Conservation (phyloP, 1,284 basidiomycete species). For the Pascua sp. region DNA sequence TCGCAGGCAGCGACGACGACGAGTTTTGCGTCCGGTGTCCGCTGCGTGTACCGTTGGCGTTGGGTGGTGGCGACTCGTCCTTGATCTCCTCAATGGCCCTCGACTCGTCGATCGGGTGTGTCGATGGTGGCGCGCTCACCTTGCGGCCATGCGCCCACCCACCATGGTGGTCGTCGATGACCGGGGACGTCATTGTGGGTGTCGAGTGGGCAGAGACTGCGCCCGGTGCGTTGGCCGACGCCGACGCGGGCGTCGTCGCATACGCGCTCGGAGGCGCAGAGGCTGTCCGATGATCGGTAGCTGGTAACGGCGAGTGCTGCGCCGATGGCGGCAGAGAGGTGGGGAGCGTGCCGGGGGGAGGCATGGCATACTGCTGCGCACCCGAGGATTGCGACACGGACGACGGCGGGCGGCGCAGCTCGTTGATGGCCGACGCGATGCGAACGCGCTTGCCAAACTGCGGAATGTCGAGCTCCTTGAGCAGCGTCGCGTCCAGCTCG, state of each 20-base stretch:
- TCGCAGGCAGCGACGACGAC: constrained; percentile 7
- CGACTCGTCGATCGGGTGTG: constrained; percentile 23
- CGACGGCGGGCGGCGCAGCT: constrained; percentile 70
- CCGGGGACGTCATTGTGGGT: constrained; percentile 2
- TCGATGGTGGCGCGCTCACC: constrained; percentile 28
- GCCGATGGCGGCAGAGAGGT: neutral
- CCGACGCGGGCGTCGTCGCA: neutral
- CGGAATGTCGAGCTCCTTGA: constrained; percentile 93
- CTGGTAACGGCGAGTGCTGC: neutral
- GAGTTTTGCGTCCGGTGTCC: neutral
- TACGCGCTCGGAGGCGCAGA: neutral
- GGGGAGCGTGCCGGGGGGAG: neutral
- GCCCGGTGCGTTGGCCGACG: too few relatives aligned
- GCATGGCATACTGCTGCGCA: neutral
- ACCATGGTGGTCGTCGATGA: constrained; percentile 19
- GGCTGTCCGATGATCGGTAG: neutral
- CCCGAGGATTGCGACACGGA: neutral
- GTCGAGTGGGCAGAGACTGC: neutral
- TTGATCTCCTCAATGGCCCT: neutral
- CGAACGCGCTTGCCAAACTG: constrained; percentile 93
- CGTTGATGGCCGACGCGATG: constrained; percentile 90
- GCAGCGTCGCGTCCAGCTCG: constrained; percentile 84
- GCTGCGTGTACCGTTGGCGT: neutral
- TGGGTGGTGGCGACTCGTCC: constrained; percentile 1
- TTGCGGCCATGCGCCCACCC: constrained; percentile 35